Evolutionary conservation across 1,139 yeast genomes (phyloP), one percentile per base, ranked within the genome.

Genomic region (Geotrichum restrictum): DNA sequence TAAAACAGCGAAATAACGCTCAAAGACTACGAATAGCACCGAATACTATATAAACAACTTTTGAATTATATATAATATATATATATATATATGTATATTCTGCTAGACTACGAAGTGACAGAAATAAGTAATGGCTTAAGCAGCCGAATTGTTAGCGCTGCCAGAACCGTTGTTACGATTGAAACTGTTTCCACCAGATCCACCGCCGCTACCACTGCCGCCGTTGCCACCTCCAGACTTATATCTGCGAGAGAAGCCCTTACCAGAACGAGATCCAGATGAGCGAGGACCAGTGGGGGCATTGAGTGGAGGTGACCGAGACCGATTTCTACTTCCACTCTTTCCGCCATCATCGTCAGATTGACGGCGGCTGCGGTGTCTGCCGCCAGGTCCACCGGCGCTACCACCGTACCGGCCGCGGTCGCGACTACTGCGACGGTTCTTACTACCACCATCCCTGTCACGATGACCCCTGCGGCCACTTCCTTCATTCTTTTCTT

Each of bases 251-350:
- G 48, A 46, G 32, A 38, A 50, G 41, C 45, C 37, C 33, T 51
- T 51, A 16, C 49, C 37, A 21, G 49, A 49, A 3, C 50, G 31
- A 10, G 54, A 43, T 5, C 52, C 49, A 18, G 46, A 47, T 14
- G 52, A 38, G 27, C 68, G 56, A 5, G 66, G 63, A 1, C 68
- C 64, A 0, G 65, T 61, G 8, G 64, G 64, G n/a, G 61, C 63
- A 42, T 59, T 59, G 3, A 59, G 53, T 11, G 67, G 63, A 6
- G 68, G 67, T 3, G 68, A 64, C 18, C 64, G 57, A 13, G 67
- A 64, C 14, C 65, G 59, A 42, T 52, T 49, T 38, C 56, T 52
- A 11, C 58, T 51, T 6, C 62, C 57, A 52, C 60, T 59, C n/a
- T 60, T 53, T 13, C 59, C 57, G n/a, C 64, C 57, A 33, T 56